These are phyloP conservation scores for Tephrocybe sp. DNA, from an alignment of 768 basidiomycete species.

Conservation along the genomic window DNA sequence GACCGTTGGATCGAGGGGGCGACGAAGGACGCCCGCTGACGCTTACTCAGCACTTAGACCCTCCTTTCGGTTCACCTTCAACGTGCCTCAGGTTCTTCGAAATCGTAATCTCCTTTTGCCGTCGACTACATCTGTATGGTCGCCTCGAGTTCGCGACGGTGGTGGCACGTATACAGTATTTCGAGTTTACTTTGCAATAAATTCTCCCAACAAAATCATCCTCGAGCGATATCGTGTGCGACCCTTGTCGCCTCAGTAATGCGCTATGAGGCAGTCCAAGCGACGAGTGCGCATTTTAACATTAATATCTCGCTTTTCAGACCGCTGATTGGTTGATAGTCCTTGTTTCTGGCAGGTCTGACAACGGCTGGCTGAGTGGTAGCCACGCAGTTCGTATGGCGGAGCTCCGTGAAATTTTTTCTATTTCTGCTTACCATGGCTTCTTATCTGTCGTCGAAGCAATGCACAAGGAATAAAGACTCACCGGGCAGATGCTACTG, in stretches of 20 bases:
- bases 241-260: slow-evolving; percentile 87
- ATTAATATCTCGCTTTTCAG: neutral
- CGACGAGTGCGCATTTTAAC: slow-evolving; percentile 77
- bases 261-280: slow-evolving; percentile 86
- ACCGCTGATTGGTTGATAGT: slow-evolving; percentile 43
- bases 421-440: neutral
- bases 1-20: too few relatives aligned
- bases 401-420: slow-evolving; percentile 72
- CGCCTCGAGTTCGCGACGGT: slow-evolving; percentile 88
- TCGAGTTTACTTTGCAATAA: slow-evolving; percentile 34
- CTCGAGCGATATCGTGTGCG: slow-evolving; percentile 77
- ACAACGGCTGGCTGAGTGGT: slow-evolving; percentile 93
- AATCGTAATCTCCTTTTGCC: slow-evolving; percentile 95
- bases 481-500: slow-evolving; percentile 52
- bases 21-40: too few relatives aligned
- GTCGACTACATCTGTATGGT: slow-evolving; percentile 94
- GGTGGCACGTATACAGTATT: slow-evolving; percentile 56
- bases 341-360: slow-evolving; percentile 91
- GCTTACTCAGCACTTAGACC: too few relatives aligned
- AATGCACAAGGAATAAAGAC: slow-evolving; percentile 86
- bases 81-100: too few relatives aligned
- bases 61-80: too few relatives aligned
- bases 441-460: slow-evolving; percentile 39
- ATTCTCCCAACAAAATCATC: slow-evolving; percentile 73
- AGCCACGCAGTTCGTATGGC: slow-evolving; percentile 98